Percentiles rank a stretch among this genome's conserved stretches.
Conservation (phyloP, 257 asterid species). For the Salvia hispanica region DNA sequence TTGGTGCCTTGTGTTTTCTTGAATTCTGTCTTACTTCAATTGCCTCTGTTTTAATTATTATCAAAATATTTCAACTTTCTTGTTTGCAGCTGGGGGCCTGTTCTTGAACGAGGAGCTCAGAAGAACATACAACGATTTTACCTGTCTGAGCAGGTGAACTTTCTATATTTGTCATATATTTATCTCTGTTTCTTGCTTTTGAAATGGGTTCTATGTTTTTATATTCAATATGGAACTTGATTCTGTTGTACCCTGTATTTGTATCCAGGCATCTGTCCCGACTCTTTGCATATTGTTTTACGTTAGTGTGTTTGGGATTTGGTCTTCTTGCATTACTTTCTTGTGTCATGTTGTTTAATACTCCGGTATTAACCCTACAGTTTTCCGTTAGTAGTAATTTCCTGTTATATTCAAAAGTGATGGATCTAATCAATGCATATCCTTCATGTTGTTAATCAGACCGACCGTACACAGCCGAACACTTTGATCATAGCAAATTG, state of each 20-base stretch:
- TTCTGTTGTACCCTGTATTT: background rate
- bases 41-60: too few species aligned
- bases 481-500: constrained; percentile 91
- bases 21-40: too few species aligned
- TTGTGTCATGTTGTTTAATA: constrained; percentile 4
- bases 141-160: too few species aligned
- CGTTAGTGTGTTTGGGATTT: background rate
- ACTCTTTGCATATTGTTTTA: background rate
- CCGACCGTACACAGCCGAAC: constrained; percentile 94
- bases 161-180: too few species aligned
- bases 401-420: background rate
- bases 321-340: background rate
- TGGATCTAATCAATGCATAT: constrained; percentile 27
- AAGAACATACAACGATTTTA: too few species aligned
- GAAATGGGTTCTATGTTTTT: background rate
- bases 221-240: background rate
- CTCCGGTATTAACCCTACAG: background rate
- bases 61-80: too few species aligned
- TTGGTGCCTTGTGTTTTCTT: too few species aligned
- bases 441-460: constrained; percentile 46
- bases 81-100: too few species aligned
- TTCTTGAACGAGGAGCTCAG: too few species aligned
- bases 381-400: background rate
- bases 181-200: background rate
- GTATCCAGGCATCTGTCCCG: background rate